Evolutionary conservation across 139 green algal genomes (phyloP).

Genomic region (Mesotaenium endlicherianum): DNA sequence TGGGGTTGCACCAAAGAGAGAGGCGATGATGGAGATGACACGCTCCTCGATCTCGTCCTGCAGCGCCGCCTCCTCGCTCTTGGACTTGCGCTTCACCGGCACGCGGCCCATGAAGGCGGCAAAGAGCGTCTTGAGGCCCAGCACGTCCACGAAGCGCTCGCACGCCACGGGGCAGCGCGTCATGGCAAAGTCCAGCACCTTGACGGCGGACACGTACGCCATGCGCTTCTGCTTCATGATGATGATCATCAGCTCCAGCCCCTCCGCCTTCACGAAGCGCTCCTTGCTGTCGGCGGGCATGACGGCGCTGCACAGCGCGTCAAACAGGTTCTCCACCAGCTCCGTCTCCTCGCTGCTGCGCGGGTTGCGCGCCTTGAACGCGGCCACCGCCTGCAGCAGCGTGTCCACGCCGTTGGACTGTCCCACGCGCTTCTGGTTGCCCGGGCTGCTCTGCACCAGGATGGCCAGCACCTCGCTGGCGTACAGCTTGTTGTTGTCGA

Average conservation of each 20-base stretch:
- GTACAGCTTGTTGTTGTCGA: constrained; percentile 80
- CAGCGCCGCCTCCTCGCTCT: constrained; percentile 48
- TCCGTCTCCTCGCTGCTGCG: constrained; percentile 53
- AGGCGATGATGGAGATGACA: constrained; percentile 76
- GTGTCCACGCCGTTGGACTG: constrained; percentile 75
- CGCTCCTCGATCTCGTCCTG: constrained; percentile 84
- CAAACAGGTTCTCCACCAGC: constrained; percentile 85
- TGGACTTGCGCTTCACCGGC: constrained; percentile 45
- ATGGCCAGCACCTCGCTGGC: constrained; percentile 86
- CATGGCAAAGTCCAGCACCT: constrained; percentile 85
- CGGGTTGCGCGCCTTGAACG: constrained; percentile 66
- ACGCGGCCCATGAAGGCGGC: constrained; percentile 85
- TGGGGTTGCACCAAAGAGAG: constrained; percentile 59
- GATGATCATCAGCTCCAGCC: constrained; percentile 92
- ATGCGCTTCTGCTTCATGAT: constrained; percentile 74
- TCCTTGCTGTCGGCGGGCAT: constrained; percentile 65
- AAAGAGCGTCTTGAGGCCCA: constrained; percentile 84
- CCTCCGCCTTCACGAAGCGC: constrained; percentile 70
- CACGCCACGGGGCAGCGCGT: constrained; percentile 67
- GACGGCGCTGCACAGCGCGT: constrained; percentile 75
- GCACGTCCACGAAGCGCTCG: constrained; percentile 60
- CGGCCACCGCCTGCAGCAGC: constrained; percentile 67
- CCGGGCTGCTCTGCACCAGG: constrained; percentile 64
- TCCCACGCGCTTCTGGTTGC: constrained; percentile 70
- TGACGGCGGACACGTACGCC: constrained; percentile 71